Evolutionary conservation across 495 filamentous ascomycete species (phyloP), one percentile per base, ranked within the genome.

Genomic region (Poronia punctata): DNA sequence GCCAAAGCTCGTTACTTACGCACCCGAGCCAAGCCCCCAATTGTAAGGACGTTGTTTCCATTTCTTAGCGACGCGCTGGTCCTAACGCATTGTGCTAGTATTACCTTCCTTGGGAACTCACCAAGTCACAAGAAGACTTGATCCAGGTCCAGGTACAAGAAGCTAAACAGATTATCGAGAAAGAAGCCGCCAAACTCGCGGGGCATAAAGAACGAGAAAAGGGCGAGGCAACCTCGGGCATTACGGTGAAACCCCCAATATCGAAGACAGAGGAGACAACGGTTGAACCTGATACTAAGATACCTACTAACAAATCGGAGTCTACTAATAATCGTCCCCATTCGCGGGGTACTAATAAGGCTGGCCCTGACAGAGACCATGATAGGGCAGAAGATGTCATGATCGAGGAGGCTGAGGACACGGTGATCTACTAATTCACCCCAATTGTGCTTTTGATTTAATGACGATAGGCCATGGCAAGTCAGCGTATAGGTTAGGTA

Each of bases 81-180:
- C 26, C 10, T 27, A 44, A 67, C 43, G 11, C n/a, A 38, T 24
- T 27, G 34, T 21, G 28, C 3, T 52, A 96, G 90, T 90, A 80
- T 60, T 98, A 95, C 61, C 82, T 82, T 35, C 92, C 92, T 5
- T 95, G 85, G 83, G 78, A 89, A 53, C 66, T 84, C 36, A 73
- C 75, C 20, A 60, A 71, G 4, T 70, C 56, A 29, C 64, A 77
- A 45, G 63, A 74, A 39, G 54, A 64, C 4, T 62, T 47, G 5
- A 66, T 78, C 48, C 54, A 69, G 19, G 48, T 65, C 15, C 73
- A 76, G 53, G 55, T 71, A 16, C 54, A 54, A 43, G 61, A 61
- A 20, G 64, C 58, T 26, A 61, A 79, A 46, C 60, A 60, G 4
- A 57, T 45, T 21, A 68, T 77, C 40, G 60, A 67, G 11, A 56